Base-by-base conservation (phyloP, 2,329 filamentous ascomycete species). In the Alternaria rosae region DNA sequence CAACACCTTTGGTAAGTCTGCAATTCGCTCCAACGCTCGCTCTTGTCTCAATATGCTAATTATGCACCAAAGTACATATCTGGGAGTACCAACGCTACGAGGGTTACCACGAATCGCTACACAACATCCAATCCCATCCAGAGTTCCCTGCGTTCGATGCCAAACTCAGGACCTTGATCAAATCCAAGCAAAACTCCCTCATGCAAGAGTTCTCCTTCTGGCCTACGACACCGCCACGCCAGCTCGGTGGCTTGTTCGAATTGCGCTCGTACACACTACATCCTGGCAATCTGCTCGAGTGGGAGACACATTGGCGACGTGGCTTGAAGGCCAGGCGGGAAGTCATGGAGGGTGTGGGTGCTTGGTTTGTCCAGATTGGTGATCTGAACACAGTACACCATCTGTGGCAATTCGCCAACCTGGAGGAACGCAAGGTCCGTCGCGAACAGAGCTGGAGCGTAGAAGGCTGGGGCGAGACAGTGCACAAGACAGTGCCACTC, bases 171-270 rank as follows among this genome's bases (percentile, higher is more conserved):
- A 85, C 84, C n/a, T 84, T 98, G 65, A 94, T 99, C 76, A 89
- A 85, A 61, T 88, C 88, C 66, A 98, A 97, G 84, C 89, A 90
- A 70, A 91, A 91, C 5, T 97, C 94, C 0, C 86, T 99, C 54
- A 99, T 99, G 95, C 95, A 99, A 80, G 95, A 99, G 81, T 99
- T 99, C 82, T 97, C 94, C 35, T 99, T 99, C 86, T 99, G 95
- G 95, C 95, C 95, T 1, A 99, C 95, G 4, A 94, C 93, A 0
- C 87, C 94, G 6, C 95, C 95, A 0, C 92, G 95, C 62, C 86
- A 92, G 74, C 88, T 99, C 1, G 95, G 95, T 57, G 95, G 95
- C 47, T 82, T 99, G 43, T 99, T 99, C 77, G 95, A 99, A 83
- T 86, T 99, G 32, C 92, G 95, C 54, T 97, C 95, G 2, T 99